Evolutionary conservation across 2,329 filamentous ascomycete genomes (phyloP).

Genomic region (Pestalotiopsis fici): DNA sequence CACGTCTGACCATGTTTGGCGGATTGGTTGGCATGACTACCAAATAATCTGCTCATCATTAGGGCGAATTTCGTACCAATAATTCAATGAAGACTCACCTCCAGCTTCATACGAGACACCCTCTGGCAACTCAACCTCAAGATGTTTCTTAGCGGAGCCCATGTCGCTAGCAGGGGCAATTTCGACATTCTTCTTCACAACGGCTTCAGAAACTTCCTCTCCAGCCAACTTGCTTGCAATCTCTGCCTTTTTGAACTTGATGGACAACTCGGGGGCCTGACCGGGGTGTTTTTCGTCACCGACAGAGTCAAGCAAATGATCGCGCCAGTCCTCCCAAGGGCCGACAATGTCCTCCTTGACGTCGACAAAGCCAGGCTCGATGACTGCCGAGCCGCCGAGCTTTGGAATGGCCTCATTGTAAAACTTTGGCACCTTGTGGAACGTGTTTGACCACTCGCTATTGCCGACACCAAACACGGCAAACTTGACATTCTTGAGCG

Average conservation of each 20-base stretch:
- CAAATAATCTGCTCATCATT: neutral
- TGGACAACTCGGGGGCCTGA: neutral
- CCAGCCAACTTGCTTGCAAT: constrained; percentile 3
- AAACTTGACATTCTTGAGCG: constrained; percentile 47
- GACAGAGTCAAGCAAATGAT: neutral
- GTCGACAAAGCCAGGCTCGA: constrained; percentile 41
- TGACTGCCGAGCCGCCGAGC: constrained; percentile 39
- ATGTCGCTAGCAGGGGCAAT: neutral
- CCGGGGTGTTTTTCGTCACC: constrained; percentile 3
- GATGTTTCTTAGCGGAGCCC: neutral
- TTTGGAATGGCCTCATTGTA: constrained; percentile 55
- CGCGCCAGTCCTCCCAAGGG: neutral
- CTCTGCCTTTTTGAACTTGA: neutral
- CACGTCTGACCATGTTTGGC: neutral
- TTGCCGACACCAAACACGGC: constrained; percentile 57
- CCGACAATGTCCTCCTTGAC: neutral
- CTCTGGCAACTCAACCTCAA: constrained; percentile 1
- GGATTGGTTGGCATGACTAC: constrained; percentile 1
- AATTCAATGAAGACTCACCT: neutral
- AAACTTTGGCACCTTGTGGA: constrained; percentile 66
- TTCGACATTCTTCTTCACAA: neutral
- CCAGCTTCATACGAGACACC: neutral
- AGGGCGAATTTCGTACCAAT: too few relatives aligned
- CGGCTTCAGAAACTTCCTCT: neutral
- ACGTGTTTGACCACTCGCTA: constrained; percentile 59